Evolutionary conservation across 352 stramenopile species (phyloP).

Genomic region (Phytophthora aleatoria): DNA sequence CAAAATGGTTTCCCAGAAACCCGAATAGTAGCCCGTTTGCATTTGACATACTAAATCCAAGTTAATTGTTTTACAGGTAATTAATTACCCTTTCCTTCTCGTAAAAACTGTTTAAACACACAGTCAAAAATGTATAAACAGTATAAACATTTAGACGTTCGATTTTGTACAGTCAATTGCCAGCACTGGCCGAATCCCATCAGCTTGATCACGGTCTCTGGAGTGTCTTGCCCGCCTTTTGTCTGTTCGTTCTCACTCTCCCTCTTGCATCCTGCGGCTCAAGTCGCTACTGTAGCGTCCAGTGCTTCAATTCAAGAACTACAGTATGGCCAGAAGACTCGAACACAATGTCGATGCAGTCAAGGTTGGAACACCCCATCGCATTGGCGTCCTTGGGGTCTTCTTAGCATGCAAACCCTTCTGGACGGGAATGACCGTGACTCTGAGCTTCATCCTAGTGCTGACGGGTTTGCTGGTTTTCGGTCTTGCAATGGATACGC

Average conservation of each 20-base stretch:
- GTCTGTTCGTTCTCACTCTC: slow-evolving; percentile 4
- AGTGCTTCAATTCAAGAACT: not conserved
- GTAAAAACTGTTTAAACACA: too few species aligned
- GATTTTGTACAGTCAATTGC: too few species aligned
- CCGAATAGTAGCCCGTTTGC: too few species aligned
- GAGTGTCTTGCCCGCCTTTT: not conserved
- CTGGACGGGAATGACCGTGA: slow-evolving; percentile 2
- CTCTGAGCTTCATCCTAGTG: slow-evolving; percentile 6
- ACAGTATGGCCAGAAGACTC: not conserved
- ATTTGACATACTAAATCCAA: too few species aligned
- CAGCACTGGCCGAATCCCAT: not conserved
- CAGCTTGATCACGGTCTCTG: not conserved
- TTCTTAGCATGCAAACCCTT: not conserved
- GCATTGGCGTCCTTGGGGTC: not conserved
- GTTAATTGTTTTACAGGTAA: too few species aligned
- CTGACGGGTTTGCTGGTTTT: slow-evolving; percentile 10
- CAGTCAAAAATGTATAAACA: too few species aligned
- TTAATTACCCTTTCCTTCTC: too few species aligned
- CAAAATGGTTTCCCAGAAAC: too few species aligned
- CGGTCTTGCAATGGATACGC: slow-evolving; percentile 9
- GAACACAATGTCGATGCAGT: slow-evolving; percentile 1
- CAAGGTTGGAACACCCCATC: slow-evolving; percentile 5
- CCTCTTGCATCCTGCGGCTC: not conserved
- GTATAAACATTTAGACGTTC: too few species aligned
- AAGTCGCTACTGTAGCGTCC: not conserved